Evolutionary conservation across 2,329 filamentous ascomycete species (phyloP).

Genomic region (Leptographium flavum): DNA sequence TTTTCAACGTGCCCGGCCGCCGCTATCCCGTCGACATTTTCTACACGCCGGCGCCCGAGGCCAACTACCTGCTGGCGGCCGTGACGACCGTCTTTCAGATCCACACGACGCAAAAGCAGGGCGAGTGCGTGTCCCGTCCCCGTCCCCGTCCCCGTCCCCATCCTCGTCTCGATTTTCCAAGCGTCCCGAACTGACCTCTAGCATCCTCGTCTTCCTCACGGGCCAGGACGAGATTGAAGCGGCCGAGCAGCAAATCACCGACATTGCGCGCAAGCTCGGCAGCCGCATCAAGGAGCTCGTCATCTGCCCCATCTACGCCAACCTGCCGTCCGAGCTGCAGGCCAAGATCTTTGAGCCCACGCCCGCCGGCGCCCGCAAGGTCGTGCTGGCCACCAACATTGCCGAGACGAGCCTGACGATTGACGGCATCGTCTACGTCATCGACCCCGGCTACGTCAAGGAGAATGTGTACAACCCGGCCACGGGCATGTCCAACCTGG

Average conservation of each 20-base stretch:
- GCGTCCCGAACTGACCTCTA: background rate
- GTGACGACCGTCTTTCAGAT: slow-evolving; percentile 94
- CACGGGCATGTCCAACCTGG: slow-evolving; percentile 82
- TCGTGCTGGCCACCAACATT: slow-evolving; percentile 92
- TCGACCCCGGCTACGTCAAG: slow-evolving; percentile 90
- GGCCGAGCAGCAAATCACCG: slow-evolving; percentile 68
- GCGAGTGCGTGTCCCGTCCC: slow-evolving; percentile 48
- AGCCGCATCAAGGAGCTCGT: slow-evolving; percentile 74
- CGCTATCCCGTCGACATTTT: slow-evolving; percentile 84
- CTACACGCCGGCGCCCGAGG: slow-evolving; percentile 80
- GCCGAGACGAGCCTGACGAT: slow-evolving; percentile 93
- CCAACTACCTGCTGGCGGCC: slow-evolving; percentile 82
- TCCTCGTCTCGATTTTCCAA: background rate
- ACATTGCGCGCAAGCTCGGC: slow-evolving; percentile 77
- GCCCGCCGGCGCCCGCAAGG: slow-evolving; percentile 71
- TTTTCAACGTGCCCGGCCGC: slow-evolving; percentile 87
- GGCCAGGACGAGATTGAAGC: slow-evolving; percentile 94
- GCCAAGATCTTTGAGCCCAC: slow-evolving; percentile 91
- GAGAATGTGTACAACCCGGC: slow-evolving; percentile 87
- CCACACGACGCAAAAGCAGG: slow-evolving; percentile 69
- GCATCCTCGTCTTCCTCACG: slow-evolving; percentile 81
- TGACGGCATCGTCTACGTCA: slow-evolving; percentile 90
- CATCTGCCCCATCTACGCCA: slow-evolving; percentile 87
- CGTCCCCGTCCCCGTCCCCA: too few relatives aligned
- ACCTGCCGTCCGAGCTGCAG: slow-evolving; percentile 79